Base-by-base conservation (phyloP, 176 grass and related monocot species). In the Hordeum marinum region DNA sequence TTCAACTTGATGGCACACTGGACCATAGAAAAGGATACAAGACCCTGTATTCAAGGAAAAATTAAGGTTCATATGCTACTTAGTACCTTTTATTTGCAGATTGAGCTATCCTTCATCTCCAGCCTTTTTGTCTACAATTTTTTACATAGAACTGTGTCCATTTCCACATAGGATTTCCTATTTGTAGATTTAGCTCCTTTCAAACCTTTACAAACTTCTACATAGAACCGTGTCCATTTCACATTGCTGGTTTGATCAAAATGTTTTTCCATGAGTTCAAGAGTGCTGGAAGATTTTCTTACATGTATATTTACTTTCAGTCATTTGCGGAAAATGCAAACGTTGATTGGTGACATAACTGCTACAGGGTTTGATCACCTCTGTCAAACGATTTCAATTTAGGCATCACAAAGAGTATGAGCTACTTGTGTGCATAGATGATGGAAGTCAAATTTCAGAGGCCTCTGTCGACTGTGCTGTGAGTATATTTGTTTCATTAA, bases 361-460 rank as follows among this genome's bases (percentile, higher is more conserved):
- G 52, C 21, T 75, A 41, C 87, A 98, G 96, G 94, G 93, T 59
- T 65, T 98, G 76, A 85, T 98, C 45, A 95, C 89, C 48, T 87
- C 85, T 35, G 89, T 98, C 39, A 95, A 87, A 80, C 69, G 63
- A 43, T 94, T 94, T 72, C 78, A 88, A 48, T 95, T 79, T 71
- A 91, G 59, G 82, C 35, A 71, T 52, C 17, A 82, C 66, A 86
- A 64, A 3, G 76, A 82, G 77, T 98, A 90, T 61, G 91, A 98
- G 59, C 96, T 98, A 63, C 29, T 75, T 62, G 89, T 91, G 48
- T 94, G 88, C 60, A 85, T 98, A 24, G 96, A 95, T 86, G 96
- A 98, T 85, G 93, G 96, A 15, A 98, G 96, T 85, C 90, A 87
- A 43, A 98, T 98, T 89, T 94, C 91, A 59, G 87, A 88, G 83